Evolutionary conservation across 2,329 filamentous ascomycete species (phyloP).

Genomic region (Diaporthe citrichinensis): DNA sequence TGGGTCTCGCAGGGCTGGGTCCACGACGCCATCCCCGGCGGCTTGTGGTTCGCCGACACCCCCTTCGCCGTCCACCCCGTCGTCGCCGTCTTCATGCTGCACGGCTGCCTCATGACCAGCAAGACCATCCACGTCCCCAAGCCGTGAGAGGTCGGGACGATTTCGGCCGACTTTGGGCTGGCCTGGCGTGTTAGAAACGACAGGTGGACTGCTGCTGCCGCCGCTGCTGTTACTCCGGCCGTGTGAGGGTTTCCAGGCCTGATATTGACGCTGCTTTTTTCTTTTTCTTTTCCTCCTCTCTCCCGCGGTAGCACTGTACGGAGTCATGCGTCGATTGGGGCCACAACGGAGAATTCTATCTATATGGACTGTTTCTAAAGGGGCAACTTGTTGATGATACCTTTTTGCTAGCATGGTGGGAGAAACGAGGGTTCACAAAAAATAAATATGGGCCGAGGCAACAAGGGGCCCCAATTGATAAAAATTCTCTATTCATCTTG

Average conservation of each 20-base stretch:
- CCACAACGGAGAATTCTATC: not conserved
- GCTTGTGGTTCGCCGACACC: constrained; percentile 76
- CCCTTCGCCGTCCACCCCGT: constrained; percentile 87
- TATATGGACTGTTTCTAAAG: not conserved
- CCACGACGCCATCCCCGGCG: constrained; percentile 82
- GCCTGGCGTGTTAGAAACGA: not conserved
- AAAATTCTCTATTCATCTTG: constrained; percentile 9
- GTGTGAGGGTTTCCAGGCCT: not conserved
- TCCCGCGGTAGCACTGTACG: not conserved
- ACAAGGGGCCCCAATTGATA: not conserved
- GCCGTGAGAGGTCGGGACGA: constrained; percentile 62
- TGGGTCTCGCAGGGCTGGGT: constrained; percentile 89
- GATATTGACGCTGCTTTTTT: constrained; percentile 1
- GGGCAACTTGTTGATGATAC: constrained; percentile 35
- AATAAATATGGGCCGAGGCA: constrained; percentile 28
- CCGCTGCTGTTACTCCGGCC: not conserved
- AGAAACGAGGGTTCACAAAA: not conserved
- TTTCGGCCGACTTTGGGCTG: not conserved
- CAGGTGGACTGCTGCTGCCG: not conserved
- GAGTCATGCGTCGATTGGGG: constrained; percentile 13
- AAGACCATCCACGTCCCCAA: constrained; percentile 97
- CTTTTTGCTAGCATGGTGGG: constrained; percentile 32
- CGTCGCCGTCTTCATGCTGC: constrained; percentile 84
- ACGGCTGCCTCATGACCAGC: constrained; percentile 95
- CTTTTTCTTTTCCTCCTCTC: not conserved